Base-by-base conservation (phyloP, 768 basidiomycete species). In the Phanerochaete sordida region DNA sequence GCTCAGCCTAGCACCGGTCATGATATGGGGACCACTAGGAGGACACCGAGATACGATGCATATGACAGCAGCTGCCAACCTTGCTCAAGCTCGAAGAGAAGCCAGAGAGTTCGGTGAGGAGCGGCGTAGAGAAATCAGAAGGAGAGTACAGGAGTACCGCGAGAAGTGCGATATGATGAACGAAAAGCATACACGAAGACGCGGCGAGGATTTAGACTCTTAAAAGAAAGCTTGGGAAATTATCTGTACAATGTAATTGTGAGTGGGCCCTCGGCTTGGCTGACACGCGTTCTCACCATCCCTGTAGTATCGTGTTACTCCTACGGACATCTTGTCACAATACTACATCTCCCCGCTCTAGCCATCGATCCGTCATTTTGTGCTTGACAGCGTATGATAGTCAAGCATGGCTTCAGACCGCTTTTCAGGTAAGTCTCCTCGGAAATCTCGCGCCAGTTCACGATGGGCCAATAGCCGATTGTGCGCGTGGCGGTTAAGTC, bases 1-100 rank as follows among this genome's bases (percentile, higher is more conserved):
- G 1, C 70, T 74, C 9, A 81, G 80, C 6, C 62, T 86, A 12
- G 76, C 75, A 16, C 82, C 82, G 0, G 70, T 74, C 21, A 31
- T 82, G 21, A 66, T 82, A 23, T 70, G 39, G 39, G 39, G 39
- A 12, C 39, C 39, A 9, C 19, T 69, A 71, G 44, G 74, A 70
- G 43, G 66, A 68, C 54, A 64, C 50, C 63, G 74, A 3, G 80
- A 81, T 37, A 75, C 75, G 62, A 72, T 71, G 0, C 87, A 89
- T 64, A 71, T 70, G 13, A 72, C 74, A 2, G 89, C 88, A 0
- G 81, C 78, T 0, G 71, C 73, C 9, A 87, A 87, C 62, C 79
- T 90, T 21, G 78, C 83, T 0, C 77, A 82, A 59, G 88, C 86
- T 3, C 78, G 84, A 19, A 68, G 70, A 15, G 87, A 87, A 35